Conservation (phyloP, 108 stramenopile species). For the Halocafeteria seosinensis region DNA sequence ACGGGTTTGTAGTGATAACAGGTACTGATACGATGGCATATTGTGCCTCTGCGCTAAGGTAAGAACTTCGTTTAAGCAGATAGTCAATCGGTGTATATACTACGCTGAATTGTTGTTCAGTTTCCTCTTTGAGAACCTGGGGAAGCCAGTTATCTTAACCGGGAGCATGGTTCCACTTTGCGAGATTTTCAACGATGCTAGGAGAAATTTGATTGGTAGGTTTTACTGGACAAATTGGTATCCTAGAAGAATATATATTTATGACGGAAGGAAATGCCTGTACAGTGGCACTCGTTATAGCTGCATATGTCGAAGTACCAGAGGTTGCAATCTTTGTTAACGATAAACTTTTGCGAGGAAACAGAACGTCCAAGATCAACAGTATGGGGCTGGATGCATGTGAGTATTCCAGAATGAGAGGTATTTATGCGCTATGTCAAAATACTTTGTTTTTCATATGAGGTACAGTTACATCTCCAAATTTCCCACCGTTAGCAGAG, state of each 20-base stretch:
- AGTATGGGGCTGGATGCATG: constrained; percentile 65
- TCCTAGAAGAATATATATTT: neutral
- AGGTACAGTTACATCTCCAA: too few relatives aligned
- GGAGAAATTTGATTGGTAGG: constrained; percentile 80
- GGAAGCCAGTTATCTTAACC: constrained; percentile 83
- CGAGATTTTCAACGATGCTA: constrained; percentile 79
- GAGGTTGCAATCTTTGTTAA: constrained; percentile 87
- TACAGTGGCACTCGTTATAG: constrained; percentile 82
- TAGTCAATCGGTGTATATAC: too few relatives aligned
- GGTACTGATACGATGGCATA: constrained; percentile 97
- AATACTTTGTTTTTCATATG: too few relatives aligned
- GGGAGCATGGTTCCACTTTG: constrained; percentile 71
- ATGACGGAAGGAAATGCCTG: too few relatives aligned
- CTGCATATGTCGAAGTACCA: constrained; percentile 50
- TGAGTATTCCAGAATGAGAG: too few relatives aligned
- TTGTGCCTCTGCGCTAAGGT: too few relatives aligned
- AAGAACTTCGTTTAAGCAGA: too few relatives aligned
- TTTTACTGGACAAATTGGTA: too few relatives aligned
- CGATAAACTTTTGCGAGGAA: constrained; percentile 64
- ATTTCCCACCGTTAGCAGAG: constrained; percentile 66
- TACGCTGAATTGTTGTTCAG: constrained; percentile 70
- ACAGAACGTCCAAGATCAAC: constrained; percentile 65
- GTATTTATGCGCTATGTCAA: too few relatives aligned
- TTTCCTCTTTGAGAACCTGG: constrained; percentile 92
- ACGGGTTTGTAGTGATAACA: constrained; percentile 82